Percentiles rank a stretch among this genome's conserved stretches.
phyloP scores from a whole-genome alignment of 768 basidiomycete species.

The Leccinum barrowsii region DNA sequence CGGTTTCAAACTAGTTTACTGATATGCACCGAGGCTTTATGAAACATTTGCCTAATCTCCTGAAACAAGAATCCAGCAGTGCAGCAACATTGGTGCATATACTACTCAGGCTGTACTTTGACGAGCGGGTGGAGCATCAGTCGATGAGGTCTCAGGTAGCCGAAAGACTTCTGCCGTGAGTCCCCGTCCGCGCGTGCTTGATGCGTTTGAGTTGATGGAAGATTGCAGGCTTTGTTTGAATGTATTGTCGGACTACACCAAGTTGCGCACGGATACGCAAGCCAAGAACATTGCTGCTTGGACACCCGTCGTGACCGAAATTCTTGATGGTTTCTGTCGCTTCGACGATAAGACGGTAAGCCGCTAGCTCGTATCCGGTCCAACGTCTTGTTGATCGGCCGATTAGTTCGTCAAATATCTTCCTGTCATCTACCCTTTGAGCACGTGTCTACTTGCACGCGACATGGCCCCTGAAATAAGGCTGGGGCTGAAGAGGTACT shows the following conservation, averaged over 20 bases:
- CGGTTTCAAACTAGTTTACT: neutral
- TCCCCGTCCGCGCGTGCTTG: neutral
- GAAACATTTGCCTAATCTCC: conserved; percentile 96
- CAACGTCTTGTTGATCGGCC: conserved; percentile 2
- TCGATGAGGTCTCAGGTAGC: conserved; percentile 77
- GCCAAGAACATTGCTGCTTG: conserved; percentile 94
- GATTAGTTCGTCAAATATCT: conserved; percentile 82
- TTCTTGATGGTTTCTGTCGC: conserved; percentile 82
- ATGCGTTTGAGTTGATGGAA: conserved; percentile 4
- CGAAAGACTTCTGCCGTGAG: conserved; percentile 67
- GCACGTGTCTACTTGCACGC: conserved; percentile 77
- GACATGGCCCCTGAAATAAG: conserved; percentile 85
- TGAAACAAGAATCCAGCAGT: conserved; percentile 98
- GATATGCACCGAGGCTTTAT: conserved; percentile 76
- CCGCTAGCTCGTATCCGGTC: conserved; percentile 4
- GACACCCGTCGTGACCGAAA: conserved; percentile 98
- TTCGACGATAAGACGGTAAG: conserved; percentile 91
- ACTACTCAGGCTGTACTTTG: conserved; percentile 90
- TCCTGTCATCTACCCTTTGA: conserved; percentile 86
- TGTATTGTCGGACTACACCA: conserved; percentile 88
- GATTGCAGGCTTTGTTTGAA: conserved; percentile 72
- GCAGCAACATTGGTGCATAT: conserved; percentile 93
- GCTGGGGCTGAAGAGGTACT: conserved; percentile 72
- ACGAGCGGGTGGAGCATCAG: conserved; percentile 84
- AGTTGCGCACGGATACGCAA: conserved; percentile 85